These are phyloP conservation scores for Mallotus repandus DNA, from an alignment of 441 rosid genomes.

Conservation along the genomic window DNA sequence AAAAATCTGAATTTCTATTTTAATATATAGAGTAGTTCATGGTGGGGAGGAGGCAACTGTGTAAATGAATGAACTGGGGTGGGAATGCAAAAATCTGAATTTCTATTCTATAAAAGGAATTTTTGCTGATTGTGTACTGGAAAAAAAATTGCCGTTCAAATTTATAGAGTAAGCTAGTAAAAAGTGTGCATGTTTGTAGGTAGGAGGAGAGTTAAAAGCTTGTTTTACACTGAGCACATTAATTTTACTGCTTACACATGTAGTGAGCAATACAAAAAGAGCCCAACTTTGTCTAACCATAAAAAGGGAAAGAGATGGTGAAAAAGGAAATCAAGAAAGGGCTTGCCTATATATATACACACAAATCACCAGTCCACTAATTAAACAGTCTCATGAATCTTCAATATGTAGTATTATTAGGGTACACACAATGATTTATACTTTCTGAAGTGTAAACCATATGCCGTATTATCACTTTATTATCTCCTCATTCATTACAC, in stretches of 20 bases:
- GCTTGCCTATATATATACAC: no score
- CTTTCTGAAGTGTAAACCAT: no score
- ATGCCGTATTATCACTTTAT: no score
- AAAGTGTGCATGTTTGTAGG: background rate
- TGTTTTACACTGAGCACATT: background rate
- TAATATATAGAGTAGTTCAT: background rate
- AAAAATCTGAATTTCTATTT: background rate
- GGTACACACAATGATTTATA: no score
- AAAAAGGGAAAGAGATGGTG: background rate
- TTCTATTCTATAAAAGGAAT: background rate
- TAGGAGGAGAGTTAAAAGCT: background rate
- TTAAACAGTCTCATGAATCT: no score
- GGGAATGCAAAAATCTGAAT: background rate
- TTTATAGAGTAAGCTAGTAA: no score
- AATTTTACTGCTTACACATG: background rate
- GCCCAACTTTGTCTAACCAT: background rate
- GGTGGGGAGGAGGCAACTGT: background rate
- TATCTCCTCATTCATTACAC: no score
- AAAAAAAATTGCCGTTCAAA: background rate
- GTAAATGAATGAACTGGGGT: background rate
- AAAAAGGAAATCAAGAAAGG: no score
- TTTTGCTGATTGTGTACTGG: background rate
- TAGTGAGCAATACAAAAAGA: background rate
- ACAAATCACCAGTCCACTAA: no score
- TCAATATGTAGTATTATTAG: no score